Conservation (phyloP, 225 moss, liverwort and hornwort species). For the Pseudisothecium myosuroides region DNA sequence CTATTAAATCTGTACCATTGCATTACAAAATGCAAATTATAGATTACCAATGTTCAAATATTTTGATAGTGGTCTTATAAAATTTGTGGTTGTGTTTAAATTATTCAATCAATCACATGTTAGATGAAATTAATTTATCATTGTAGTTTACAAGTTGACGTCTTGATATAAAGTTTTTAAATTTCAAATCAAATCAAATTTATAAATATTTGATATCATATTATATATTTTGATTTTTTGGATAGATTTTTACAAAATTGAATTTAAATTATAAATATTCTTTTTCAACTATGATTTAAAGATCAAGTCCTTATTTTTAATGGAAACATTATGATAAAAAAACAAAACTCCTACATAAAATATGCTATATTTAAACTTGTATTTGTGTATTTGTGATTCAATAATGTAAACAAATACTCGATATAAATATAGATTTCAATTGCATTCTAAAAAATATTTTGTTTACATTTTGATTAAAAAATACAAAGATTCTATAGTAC, state of each 20-base stretch:
- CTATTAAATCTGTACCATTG: neutral
- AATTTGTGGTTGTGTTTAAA: too few relatives aligned
- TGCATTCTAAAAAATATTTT: neutral
- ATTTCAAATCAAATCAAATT: neutral
- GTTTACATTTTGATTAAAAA: neutral
- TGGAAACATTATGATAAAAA: neutral
- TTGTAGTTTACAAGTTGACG: neutral
- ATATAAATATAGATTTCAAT: neutral
- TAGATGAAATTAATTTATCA: neutral
- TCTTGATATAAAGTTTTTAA: too few relatives aligned
- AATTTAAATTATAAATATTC: neutral
- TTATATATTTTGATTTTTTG: neutral
- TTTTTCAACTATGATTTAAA: neutral
- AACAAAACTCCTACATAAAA: neutral
- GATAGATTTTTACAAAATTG: neutral
- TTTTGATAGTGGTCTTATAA: neutral
- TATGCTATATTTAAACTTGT: neutral
- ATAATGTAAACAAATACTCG: neutral
- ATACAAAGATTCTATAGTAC: neutral
- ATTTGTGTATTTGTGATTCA: neutral
- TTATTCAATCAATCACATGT: neutral
- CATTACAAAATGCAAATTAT: neutral
- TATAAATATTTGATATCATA: neutral
- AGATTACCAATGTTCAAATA: fast-evolving
- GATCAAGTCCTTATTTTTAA: neutral